Base-by-base conservation (phyloP, 2,329 filamentous ascomycete species). In the Acrodontium crateriforme region DNA sequence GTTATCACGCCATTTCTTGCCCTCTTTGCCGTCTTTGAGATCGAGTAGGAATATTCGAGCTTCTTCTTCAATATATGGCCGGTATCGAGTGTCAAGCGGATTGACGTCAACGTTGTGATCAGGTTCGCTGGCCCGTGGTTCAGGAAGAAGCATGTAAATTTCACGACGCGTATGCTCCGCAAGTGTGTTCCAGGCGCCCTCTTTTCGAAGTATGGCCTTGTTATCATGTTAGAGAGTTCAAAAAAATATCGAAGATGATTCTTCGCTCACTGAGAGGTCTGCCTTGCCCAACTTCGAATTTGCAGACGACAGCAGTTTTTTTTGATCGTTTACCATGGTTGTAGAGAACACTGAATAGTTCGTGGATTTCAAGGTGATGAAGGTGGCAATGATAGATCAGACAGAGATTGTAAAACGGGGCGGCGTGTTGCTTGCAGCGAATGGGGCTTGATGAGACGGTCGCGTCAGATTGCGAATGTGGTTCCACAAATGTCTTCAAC, bases 11-110 rank as follows among this genome's bases (percentile, higher is more conserved):
- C 71, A 78, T 27, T 58, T 57, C 7, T 65, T 63, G n/a, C 65
- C 62, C 37, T 72, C 64, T 27, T 59, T 61, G 2, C 73, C 73
- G 15, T 60, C 54, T 13, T 48, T 48, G 1, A 76, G 54, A 38
- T 76, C 69, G 3, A 61, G 45, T 42, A 72, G 62, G 44, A 69
- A 75, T 27, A 62, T 56, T 11, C 63, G 60, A 20, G 72, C 47
- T 23, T 60, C 65, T 12, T 63, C 62, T 13, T 63, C 58, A 49
- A 71, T 69, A 31, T 60, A 56, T 24, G 56, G 53, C 13, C 56
- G 54, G 37, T 62, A 58, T 18, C 63, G 58, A 3, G 43, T 46
- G 11, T 55, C 42, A 3, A 65, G 38, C 13, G 52, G 52, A 20
- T 48, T 43, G 28, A 48, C 40, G 18, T 53, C 50, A 26, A 60